These are phyloP conservation scores for Pyrus betulifolia DNA, from an alignment of 306 rosid genomes.

Conservation along the genomic window DNA sequence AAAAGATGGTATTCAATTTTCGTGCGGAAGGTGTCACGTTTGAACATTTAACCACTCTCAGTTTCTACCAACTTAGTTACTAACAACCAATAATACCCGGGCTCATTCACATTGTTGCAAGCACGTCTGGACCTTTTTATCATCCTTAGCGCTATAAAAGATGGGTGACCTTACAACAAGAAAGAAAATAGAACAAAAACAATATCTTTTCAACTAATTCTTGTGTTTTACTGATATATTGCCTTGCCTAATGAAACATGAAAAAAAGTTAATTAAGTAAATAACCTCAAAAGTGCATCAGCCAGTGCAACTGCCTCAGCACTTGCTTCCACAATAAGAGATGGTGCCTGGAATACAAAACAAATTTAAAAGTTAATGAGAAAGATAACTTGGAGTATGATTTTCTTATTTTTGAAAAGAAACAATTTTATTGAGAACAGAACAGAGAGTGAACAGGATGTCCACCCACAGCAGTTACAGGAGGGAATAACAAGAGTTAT, in stretches of 20 bases:
- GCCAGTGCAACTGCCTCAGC: slow-evolving; percentile 74
- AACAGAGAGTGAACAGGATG: no score
- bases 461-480: no score
- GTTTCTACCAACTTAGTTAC: not conserved
- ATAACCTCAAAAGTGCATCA: slow-evolving; percentile 85
- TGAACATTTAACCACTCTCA: not conserved
- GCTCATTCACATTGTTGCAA: not conserved
- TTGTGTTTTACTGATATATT: no score
- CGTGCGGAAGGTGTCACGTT: not conserved
- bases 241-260: not conserved
- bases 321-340: slow-evolving; percentile 77
- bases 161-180: not conserved
- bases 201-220: not conserved
- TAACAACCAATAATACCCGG: not conserved
- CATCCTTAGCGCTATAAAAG: no score
- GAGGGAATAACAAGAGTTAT: not conserved
- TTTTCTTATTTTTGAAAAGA: not conserved
- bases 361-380: slow-evolving; percentile 21
- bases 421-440: no score
- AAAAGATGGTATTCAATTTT: not conserved
- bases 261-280: not conserved
- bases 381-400: not conserved
- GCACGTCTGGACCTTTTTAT: not conserved
- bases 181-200: not conserved
- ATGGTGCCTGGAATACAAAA: slow-evolving; percentile 64